These are phyloP conservation scores for Dactylella cylindrospora DNA, from an alignment of 2,329 filamentous ascomycete genomes.

Conservation along the genomic window DNA sequence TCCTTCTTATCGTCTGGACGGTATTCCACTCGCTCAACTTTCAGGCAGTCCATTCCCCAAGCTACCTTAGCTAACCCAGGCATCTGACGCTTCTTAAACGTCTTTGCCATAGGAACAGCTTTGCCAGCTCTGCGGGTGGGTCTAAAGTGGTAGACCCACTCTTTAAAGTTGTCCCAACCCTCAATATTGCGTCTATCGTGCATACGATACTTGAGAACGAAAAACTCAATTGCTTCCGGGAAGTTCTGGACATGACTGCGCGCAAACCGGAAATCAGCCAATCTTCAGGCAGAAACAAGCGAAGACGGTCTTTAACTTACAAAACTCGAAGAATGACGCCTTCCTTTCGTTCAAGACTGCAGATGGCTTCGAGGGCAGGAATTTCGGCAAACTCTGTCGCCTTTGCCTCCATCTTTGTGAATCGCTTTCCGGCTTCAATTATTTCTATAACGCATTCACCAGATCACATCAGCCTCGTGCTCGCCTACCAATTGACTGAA, in stretches of 20 bases:
- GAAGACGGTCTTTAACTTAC: constrained; percentile 51
- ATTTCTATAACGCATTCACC: constrained; percentile 51
- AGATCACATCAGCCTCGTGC: constrained; percentile 58
- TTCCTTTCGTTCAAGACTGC: constrained; percentile 47
- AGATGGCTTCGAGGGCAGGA: constrained; percentile 16
- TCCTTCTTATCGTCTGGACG: constrained; percentile 41
- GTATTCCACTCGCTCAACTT: constrained; percentile 51
- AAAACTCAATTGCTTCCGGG: constrained; percentile 56
- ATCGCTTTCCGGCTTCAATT: constrained; percentile 34
- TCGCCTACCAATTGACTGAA: too few relatives aligned
- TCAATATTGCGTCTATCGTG: constrained; percentile 54
- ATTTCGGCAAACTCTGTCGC: constrained; percentile 26
- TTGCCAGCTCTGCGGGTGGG: constrained; percentile 57
- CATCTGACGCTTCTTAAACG: constrained; percentile 58
- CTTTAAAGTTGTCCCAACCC: constrained; percentile 56
- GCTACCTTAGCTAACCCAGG: constrained; percentile 58
- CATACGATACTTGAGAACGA: constrained; percentile 60
- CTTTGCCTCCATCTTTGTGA: constrained; percentile 43
- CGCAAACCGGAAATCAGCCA: constrained; percentile 12
- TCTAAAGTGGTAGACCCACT: constrained; percentile 57
- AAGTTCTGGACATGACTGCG: constrained; percentile 58
- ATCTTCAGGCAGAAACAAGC: constrained; percentile 47
- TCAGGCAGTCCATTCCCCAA: constrained; percentile 59
- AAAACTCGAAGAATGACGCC: constrained; percentile 51
- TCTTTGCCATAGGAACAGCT: constrained; percentile 58